phyloP scores from a whole-genome alignment of 768 basidiomycete species.

The Amylocystis lapponica region DNA sequence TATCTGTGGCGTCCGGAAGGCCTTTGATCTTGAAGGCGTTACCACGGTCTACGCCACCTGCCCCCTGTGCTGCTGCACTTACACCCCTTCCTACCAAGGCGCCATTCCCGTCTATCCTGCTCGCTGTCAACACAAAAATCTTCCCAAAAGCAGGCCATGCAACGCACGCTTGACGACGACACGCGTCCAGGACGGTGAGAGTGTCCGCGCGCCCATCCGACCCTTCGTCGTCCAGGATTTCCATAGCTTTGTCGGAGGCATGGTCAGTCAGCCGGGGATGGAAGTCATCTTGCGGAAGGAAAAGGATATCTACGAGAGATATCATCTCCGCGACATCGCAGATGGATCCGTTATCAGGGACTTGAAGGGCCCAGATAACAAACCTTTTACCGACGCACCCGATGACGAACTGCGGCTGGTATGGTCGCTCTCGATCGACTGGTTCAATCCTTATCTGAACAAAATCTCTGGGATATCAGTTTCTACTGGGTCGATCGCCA shows the following conservation, averaged over 20 bases:
- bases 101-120: too few species aligned
- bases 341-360: background rate
- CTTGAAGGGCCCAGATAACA: background rate
- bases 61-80: too few species aligned
- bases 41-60: too few species aligned
- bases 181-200: too few species aligned
- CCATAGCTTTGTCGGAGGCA: background rate
- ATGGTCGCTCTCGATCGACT: slow-evolving; percentile 10
- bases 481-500: slow-evolving; percentile 15
- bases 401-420: slow-evolving; percentile 1
- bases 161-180: too few species aligned
- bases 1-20: too few species aligned
- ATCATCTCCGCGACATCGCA: background rate
- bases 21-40: too few species aligned
- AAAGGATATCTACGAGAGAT: background rate
- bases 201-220: too few species aligned
- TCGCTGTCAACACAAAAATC: too few species aligned
- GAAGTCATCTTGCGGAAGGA: background rate
- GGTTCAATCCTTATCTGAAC: slow-evolving; percentile 13
- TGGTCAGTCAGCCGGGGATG: background rate
- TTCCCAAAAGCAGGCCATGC: too few species aligned
- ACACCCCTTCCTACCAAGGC: too few species aligned
- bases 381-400: background rate
- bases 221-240: too few species aligned
- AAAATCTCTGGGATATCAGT: slow-evolving; percentile 7